phyloP scores from a whole-genome alignment of 2,329 filamentous ascomycete genomes.

The Teratosphaeria pseudoeucalypti region DNA sequence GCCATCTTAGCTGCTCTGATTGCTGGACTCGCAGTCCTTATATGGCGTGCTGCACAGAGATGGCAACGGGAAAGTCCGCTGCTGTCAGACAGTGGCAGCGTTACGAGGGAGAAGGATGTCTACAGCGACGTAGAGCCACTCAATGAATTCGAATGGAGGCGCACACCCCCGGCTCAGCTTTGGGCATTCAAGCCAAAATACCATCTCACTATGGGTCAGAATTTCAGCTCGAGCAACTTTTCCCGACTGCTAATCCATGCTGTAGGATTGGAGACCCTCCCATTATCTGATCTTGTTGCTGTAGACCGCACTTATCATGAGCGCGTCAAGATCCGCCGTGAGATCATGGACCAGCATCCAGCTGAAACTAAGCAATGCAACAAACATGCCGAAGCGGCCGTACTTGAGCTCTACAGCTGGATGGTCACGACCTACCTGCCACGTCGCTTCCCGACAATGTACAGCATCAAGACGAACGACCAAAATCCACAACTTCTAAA shows the following conservation, averaged over 20 bases:
- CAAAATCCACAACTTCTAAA: conserved; percentile 25
- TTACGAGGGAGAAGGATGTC: conserved; percentile 11
- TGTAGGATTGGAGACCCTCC: conserved; percentile 42
- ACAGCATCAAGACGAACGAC: conserved; percentile 3
- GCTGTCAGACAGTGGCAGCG: background rate
- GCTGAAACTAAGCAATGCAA: conserved; percentile 31
- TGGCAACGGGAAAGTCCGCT: background rate
- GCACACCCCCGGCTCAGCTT: conserved; percentile 42
- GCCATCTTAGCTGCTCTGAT: background rate
- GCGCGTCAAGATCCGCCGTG: conserved; percentile 40
- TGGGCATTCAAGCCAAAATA: conserved; percentile 52
- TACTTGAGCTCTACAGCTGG: conserved; percentile 48
- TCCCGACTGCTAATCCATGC: conserved; percentile 11
- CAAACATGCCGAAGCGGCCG: conserved; percentile 33
- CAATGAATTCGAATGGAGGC: conserved; percentile 40
- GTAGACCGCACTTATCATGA: conserved; percentile 50
- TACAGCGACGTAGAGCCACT: conserved; percentile 38
- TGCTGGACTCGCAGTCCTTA: background rate
- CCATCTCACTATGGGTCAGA: conserved; percentile 52
- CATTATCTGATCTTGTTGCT: conserved; percentile 44
- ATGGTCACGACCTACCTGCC: conserved; percentile 47
- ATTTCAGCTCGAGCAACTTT: background rate
- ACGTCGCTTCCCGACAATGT: conserved; percentile 43
- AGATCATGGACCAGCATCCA: conserved; percentile 36
- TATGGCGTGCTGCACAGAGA: background rate